Base-by-base conservation (phyloP, 1,284 basidiomycete species). In the Moniliophthora roreri region DNA sequence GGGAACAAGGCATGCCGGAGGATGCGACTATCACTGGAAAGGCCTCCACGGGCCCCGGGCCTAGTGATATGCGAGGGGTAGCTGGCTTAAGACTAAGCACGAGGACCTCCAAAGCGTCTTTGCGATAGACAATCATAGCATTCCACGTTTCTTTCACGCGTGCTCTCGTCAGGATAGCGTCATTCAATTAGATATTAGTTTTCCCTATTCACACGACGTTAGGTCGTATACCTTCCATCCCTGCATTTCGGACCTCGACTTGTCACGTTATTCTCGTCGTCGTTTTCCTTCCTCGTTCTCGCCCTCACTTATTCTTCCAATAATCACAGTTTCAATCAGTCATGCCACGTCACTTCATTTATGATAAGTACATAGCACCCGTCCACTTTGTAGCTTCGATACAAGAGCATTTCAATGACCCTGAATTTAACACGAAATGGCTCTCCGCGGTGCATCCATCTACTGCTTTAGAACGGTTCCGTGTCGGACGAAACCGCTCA, bases 401-500 rank as follows among this genome's bases (percentile, higher is more conserved):
- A 5, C 8, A 46, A n/a, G 28, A 28, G 13, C 24, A 15, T n/a
- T 10, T 40, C 39, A 21, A 40, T 18, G 16, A 16, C 7, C 28
- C 20, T 32, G 24, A 32, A 13, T 18, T 23, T 42, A 23, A 18
- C 41, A 42, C 21, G 18, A 42, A 21, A 23, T 11, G 10, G 21
- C 7, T 46, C 11, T 28, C 11, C 15, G 44, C 15, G 24, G n/a
- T 32, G 10, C 20, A 44, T n/a, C n/a, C n/a, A n/a, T 24, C 37
- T 52, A 67, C 53, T 70, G 67, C 49, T 61, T 68, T 50, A 69
- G 54, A 2, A 70, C 65, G 1, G 69, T 70, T 6, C 68, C 69
- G 55, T 69, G 68, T 52, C 67, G 61, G 13, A 68, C 65, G 15
- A 59, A 58, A 1, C 67, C 68, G 59, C 66, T 69, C 48, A 69